phyloP scores from a whole-genome alignment of 495 filamentous ascomycete species.

The Penicillium lagena region DNA sequence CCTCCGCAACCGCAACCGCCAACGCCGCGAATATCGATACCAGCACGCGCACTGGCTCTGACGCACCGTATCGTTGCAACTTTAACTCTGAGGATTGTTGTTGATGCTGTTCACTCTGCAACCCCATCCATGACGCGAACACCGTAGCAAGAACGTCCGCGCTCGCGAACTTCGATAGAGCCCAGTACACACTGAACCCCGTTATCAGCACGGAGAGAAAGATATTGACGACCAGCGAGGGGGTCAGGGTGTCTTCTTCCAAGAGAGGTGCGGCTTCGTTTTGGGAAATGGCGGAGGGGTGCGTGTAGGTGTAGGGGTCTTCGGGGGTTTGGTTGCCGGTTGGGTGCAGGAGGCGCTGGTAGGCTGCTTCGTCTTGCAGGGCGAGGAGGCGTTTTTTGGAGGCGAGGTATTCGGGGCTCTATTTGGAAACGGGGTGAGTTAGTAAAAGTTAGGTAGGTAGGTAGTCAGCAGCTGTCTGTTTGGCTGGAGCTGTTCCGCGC shows the following conservation, averaged over 20 bases:
- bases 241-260: constrained; percentile 27
- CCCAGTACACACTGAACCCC: constrained; percentile 41
- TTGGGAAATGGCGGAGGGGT: neutral
- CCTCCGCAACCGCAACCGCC: constrained; percentile 77
- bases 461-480: no score
- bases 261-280: neutral
- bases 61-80: constrained; percentile 11
- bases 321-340: constrained; percentile 33
- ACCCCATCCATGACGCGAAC: constrained; percentile 57
- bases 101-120: constrained; percentile 31
- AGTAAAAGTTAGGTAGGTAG: no score
- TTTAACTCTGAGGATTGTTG: constrained; percentile 21
- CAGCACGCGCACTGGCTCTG: constrained; percentile 32
- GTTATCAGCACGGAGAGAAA: constrained; percentile 42
- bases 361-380: constrained; percentile 71
- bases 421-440: constrained; percentile 6
- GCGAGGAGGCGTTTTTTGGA: constrained; percentile 79
- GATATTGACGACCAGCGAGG: constrained; percentile 40
- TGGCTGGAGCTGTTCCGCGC: no score
- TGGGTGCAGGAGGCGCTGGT: constrained; percentile 63
- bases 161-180: constrained; percentile 49
- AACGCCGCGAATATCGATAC: constrained; percentile 34
- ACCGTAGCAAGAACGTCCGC: constrained; percentile 19
- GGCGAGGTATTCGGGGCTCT: constrained; percentile 84
- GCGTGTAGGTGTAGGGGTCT: constrained; percentile 27